These are phyloP conservation scores for Williopsis jadinii DNA, from an alignment of 1,139 yeast species.

Conservation along the genomic window DNA sequence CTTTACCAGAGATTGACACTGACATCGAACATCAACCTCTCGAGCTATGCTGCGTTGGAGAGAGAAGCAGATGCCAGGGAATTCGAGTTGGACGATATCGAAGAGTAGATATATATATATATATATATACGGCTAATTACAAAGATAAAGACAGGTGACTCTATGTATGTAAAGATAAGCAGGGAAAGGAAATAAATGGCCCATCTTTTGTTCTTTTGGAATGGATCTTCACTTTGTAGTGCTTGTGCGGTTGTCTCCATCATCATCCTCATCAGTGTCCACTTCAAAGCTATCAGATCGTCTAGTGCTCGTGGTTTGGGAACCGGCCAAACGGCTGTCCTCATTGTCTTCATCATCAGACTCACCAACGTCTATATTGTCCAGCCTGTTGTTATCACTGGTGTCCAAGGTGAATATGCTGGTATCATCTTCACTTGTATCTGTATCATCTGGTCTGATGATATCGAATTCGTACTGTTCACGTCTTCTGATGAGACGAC, in stretches of 20 bases:
- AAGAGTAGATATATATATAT: constrained; percentile 1
- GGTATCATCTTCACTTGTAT: constrained; percentile 23
- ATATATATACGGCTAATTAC: no score
- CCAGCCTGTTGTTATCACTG: constrained; percentile 9
- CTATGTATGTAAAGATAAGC: no score
- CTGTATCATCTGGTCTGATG: constrained; percentile 63
- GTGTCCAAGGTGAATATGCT: constrained; percentile 1
- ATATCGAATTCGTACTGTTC: constrained; percentile 76
- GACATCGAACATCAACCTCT: constrained; percentile 5
- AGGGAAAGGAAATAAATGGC: background rate
- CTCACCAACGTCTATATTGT: constrained; percentile 4
- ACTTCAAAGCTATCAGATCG: constrained; percentile 17
- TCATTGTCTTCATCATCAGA: background rate
- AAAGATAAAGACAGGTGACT: no score
- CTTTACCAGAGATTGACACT: constrained; percentile 45
- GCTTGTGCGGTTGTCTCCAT: background rate
- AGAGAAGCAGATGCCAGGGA: constrained; percentile 7
- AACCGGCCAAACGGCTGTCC: background rate
- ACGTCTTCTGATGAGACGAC: constrained; percentile 52
- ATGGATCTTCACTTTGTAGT: constrained; percentile 1
- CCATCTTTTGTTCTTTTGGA: background rate
- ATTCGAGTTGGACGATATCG: constrained; percentile 17
- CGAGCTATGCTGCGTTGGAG: constrained; percentile 10
- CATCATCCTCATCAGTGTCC: constrained; percentile 13
- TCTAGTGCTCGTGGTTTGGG: background rate